Conservation (phyloP, 352 stramenopile genomes). For the Pilasporangium apinafurcum region DNA sequence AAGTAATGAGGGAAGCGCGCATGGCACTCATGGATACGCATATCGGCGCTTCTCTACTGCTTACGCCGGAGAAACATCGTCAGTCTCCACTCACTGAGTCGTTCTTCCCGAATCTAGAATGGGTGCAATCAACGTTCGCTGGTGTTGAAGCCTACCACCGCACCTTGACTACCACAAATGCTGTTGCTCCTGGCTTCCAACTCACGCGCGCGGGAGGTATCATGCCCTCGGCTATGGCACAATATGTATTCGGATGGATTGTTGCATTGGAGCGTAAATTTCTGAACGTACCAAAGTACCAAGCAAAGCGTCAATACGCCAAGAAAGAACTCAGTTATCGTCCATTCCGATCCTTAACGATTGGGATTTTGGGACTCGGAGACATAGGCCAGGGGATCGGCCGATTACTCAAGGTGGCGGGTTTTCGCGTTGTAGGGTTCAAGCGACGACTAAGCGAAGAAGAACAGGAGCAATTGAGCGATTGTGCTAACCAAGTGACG, state of each 20-base stretch:
- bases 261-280: slow-evolving; percentile 61
- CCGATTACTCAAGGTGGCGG: slow-evolving; percentile 30
- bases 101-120: slow-evolving; percentile 33
- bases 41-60: slow-evolving; percentile 31
- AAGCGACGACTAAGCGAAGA: slow-evolving; percentile 34
- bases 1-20: slow-evolving; percentile 19
- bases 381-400: slow-evolving; percentile 61
- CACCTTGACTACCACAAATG: slow-evolving; percentile 9
- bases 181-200: slow-evolving; percentile 17
- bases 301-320: slow-evolving; percentile 31
- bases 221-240: slow-evolving; percentile 45
- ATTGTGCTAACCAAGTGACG: slow-evolving; percentile 32
- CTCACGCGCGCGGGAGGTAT: slow-evolving; percentile 56
- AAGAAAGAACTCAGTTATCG: slow-evolving; percentile 33
- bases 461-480: slow-evolving; percentile 6
- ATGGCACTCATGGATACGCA: slow-evolving; percentile 49
- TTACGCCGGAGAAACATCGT: slow-evolving; percentile 14
- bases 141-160: slow-evolving; percentile 49
- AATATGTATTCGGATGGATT: slow-evolving; percentile 69
- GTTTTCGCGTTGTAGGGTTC: slow-evolving; percentile 67
- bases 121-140: slow-evolving; percentile 61
- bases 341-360: slow-evolving; percentile 35
- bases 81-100: slow-evolving; percentile 24
- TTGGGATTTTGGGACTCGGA: slow-evolving; percentile 50
- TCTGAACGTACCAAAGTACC: slow-evolving; percentile 30